Evolutionary conservation across 805 yeast species (phyloP).

Genomic region (Vanderwaltozyma yarrowii): DNA sequence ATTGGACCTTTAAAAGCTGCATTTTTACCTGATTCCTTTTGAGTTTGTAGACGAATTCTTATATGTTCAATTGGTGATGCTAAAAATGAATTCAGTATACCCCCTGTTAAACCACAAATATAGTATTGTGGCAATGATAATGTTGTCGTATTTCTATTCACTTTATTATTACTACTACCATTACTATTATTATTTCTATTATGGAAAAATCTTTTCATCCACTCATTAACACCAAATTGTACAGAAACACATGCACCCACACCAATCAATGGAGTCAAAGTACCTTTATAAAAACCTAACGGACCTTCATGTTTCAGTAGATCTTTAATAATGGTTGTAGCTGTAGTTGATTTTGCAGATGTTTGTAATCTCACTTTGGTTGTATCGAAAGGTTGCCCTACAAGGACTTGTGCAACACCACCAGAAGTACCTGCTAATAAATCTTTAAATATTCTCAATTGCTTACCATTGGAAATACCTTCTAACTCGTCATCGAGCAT

Average conservation of each 20-base stretch:
- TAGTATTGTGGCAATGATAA: conserved; percentile 55
- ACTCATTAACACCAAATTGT: conserved; percentile 91
- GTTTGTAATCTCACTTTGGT: conserved; percentile 89
- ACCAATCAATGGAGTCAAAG: conserved; percentile 85
- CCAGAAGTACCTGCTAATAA: conserved; percentile 88
- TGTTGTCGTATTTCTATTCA: conserved; percentile 19
- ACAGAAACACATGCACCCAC: conserved; percentile 98
- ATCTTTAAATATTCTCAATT: conserved; percentile 51
- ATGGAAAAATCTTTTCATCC: conserved; percentile 71
- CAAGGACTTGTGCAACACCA: conserved; percentile 90
- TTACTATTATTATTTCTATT: conserved; percentile 29
- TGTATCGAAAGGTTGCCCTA: conserved; percentile 94
- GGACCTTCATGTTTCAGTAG: conserved; percentile 74
- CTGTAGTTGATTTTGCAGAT: conserved; percentile 60
- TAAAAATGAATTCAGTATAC: conserved; percentile 78
- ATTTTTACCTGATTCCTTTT: conserved; percentile 32
- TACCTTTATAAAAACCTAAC: conserved; percentile 83
- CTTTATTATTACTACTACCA: conserved; percentile 16
- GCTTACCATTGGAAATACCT: conserved; percentile 6
- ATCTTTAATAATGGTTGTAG: conserved; percentile 67
- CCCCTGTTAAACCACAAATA: conserved; percentile 86
- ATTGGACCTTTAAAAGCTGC: conserved; percentile 44
- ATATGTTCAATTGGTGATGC: conserved; percentile 94
- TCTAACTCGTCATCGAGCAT: conserved; percentile 20
- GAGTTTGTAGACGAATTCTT: conserved; percentile 82